Conservation (phyloP, 2,329 filamentous ascomycete species). For the Bipolaris sorokiniana region DNA sequence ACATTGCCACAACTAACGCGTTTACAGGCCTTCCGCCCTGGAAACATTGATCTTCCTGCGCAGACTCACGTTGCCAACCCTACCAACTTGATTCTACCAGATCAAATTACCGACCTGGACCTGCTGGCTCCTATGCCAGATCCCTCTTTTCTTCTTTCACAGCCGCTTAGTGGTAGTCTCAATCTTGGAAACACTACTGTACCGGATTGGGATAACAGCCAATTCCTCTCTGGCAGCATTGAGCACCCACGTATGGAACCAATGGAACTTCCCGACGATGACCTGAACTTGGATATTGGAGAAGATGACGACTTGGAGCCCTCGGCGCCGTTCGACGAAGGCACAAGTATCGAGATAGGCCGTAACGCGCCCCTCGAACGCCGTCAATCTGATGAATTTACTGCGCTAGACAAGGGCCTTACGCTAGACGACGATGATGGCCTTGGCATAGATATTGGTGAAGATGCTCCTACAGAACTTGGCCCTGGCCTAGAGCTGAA, state of each 20-base stretch:
- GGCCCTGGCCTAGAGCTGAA: constrained; percentile 31
- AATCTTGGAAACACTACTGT: constrained; percentile 52
- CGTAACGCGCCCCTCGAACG: constrained; percentile 76
- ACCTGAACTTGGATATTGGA: constrained; percentile 70
- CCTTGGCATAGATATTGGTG: constrained; percentile 53
- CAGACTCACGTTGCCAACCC: constrained; percentile 78
- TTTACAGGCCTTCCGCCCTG: constrained; percentile 81
- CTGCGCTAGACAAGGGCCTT: constrained; percentile 59
- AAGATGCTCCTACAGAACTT: constrained; percentile 37
- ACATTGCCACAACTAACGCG: constrained; percentile 21
- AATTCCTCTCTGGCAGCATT: constrained; percentile 75
- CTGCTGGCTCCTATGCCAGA: constrained; percentile 80
- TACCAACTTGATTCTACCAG: constrained; percentile 85
- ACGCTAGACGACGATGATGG: constrained; percentile 62
- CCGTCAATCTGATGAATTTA: constrained; percentile 42
- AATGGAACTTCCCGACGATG: constrained; percentile 46
- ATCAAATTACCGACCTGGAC: constrained; percentile 92
- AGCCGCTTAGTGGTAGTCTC: constrained; percentile 61
- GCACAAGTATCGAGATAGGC: constrained; percentile 80
- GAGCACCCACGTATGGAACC: constrained; percentile 60
- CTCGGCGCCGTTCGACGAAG: constrained; percentile 38
- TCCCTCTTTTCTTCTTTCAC: constrained; percentile 79
- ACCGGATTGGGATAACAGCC: constrained; percentile 69
- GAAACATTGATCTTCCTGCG: constrained; percentile 92
- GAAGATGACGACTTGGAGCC: constrained; percentile 49